Evolutionary conservation across 2,329 filamentous ascomycete species (phyloP).

Genomic region (Diaporthe sp.): DNA sequence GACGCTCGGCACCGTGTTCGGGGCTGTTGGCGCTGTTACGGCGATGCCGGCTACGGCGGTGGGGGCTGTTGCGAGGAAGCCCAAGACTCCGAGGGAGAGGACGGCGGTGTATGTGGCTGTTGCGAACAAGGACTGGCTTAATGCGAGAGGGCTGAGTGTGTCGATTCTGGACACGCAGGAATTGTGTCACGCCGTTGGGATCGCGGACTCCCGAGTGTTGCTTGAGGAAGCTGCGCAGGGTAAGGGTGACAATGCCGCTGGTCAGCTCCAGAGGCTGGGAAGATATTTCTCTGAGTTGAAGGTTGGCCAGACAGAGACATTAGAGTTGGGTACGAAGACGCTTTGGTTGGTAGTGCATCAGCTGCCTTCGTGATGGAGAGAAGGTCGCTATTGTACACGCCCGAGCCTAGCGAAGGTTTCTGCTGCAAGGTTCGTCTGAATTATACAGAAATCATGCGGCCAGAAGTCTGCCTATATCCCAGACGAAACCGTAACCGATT

Average conservation of each 20-base stretch:
- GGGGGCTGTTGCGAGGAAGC: constrained; percentile 53
- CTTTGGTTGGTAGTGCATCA: constrained; percentile 24
- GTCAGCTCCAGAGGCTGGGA: background rate
- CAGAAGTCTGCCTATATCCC: no score
- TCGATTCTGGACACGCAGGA: constrained; percentile 51
- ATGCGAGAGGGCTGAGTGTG: constrained; percentile 55
- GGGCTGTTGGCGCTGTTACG: constrained; percentile 52
- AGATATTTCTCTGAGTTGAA: constrained; percentile 21
- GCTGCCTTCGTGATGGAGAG: background rate
- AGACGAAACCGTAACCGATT: no score
- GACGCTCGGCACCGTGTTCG: constrained; percentile 55
- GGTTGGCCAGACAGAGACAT: background rate
- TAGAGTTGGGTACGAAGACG: constrained; percentile 15
- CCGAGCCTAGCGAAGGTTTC: no score
- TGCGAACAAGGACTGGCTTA: constrained; percentile 60
- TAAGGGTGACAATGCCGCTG: background rate
- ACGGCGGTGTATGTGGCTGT: constrained; percentile 58
- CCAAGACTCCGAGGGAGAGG: constrained; percentile 57
- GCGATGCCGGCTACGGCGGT: constrained; percentile 53
- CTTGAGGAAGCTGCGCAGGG: background rate
- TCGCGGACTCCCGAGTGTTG: background rate
- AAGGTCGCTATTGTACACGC: no score
- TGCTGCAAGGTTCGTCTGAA: no score
- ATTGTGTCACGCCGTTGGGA: background rate
- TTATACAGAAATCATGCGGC: no score